Conservation (phyloP, 148 eudicot genomes). For the Rheum nobile region DNA sequence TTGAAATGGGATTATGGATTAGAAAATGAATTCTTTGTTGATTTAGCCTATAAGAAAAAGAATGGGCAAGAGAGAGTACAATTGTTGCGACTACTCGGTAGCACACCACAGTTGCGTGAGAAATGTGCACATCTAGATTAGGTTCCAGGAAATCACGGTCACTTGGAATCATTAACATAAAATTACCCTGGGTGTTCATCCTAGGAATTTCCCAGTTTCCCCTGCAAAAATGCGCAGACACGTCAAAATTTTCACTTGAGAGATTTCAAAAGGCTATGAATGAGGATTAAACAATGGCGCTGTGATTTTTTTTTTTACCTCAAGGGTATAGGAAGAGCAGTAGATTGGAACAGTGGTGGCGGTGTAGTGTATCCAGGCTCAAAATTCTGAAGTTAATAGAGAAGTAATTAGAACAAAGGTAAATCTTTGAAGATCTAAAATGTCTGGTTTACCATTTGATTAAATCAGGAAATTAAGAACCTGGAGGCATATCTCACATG, state of each 20-base stretch:
- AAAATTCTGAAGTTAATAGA: slow-evolving; percentile 30
- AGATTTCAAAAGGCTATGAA: not conserved
- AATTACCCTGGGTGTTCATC: slow-evolving; percentile 26
- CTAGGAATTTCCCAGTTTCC: slow-evolving; percentile 56
- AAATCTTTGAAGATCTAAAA: not conserved
- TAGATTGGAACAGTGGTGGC: slow-evolving; percentile 37
- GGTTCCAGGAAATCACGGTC: slow-evolving; percentile 27
- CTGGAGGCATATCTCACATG: slow-evolving; percentile 74
- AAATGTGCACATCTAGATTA: slow-evolving; percentile 35
- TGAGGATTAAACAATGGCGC: not conserved
- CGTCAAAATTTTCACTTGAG: not conserved
- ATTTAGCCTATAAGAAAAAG: not conserved
- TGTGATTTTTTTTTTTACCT: slow-evolving; percentile 25
- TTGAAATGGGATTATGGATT: too few relatives aligned
- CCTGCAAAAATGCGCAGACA: slow-evolving; percentile 22
- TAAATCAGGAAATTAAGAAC: slow-evolving; percentile 15
- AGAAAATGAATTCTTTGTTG: slow-evolving; percentile 4
- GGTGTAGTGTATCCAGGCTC: slow-evolving; percentile 65
- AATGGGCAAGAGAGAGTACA: slow-evolving; percentile 23
- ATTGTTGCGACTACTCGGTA: slow-evolving; percentile 52
- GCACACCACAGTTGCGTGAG: slow-evolving; percentile 43
- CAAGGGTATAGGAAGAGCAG: slow-evolving; percentile 37
- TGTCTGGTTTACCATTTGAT: not conserved
- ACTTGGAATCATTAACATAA: slow-evolving; percentile 21
- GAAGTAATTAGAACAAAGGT: not conserved